phyloP scores from a whole-genome alignment of 139 green algal species.

The Spirogloea muscicola region DNA sequence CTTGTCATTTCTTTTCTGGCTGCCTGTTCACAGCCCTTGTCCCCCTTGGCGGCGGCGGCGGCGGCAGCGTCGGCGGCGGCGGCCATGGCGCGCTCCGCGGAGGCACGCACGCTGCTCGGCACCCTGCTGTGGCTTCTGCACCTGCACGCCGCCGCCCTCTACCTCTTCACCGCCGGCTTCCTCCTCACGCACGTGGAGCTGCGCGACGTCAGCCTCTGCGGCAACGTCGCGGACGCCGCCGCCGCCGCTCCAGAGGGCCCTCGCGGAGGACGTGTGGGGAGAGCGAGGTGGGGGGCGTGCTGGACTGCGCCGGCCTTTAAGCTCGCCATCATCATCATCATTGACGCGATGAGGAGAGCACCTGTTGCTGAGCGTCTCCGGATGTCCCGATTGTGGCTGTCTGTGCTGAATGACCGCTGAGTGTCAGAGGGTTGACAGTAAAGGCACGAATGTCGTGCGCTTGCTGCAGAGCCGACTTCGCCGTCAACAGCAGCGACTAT shows the following conservation, averaged over 20 bases:
- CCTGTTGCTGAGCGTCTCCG: too few relatives aligned
- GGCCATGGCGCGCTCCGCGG: too few relatives aligned
- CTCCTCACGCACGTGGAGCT: conserved; percentile 78
- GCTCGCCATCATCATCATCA: conserved; percentile 28
- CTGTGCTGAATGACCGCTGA: too few relatives aligned
- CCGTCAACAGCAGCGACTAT: too few relatives aligned
- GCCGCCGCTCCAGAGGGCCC: neutral
- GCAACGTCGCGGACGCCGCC: neutral
- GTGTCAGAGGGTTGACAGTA: too few relatives aligned
- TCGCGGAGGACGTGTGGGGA: neutral
- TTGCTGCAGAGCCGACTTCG: too few relatives aligned
- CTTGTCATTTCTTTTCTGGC: too few relatives aligned
- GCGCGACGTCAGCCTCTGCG: conserved; percentile 39
- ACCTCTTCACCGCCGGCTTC: conserved; percentile 74
- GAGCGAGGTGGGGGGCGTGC: neutral
- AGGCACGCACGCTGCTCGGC: too few relatives aligned
- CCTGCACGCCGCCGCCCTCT: conserved; percentile 17
- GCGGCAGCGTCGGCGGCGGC: neutral
- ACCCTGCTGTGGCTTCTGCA: conserved; percentile 26
- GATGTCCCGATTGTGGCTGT: too few relatives aligned
- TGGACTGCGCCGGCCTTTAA: conserved; percentile 12
- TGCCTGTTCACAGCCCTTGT: too few relatives aligned
- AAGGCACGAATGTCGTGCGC: too few relatives aligned
- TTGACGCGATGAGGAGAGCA: conserved; percentile 31
- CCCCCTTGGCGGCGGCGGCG: neutral